Conservation (phyloP, 2,329 filamentous ascomycete species). For the Aaosphaeria pasadenensis region DNA sequence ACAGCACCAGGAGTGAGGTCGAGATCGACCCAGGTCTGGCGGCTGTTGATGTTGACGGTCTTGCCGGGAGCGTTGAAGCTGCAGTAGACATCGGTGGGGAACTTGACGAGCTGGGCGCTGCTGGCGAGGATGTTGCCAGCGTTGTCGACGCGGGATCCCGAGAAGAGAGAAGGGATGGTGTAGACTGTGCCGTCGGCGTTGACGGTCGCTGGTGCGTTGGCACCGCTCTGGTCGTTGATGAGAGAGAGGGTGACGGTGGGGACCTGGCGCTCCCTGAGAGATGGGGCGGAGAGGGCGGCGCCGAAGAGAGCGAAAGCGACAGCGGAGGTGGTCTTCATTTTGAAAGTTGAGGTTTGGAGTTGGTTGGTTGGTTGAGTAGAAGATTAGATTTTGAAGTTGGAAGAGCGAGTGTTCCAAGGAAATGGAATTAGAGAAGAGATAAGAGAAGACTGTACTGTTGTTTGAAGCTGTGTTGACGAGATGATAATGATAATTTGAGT, state of each 20-base stretch:
- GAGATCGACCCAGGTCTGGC: not conserved
- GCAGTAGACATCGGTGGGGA: constrained; percentile 4
- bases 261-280: not conserved
- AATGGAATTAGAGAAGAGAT: not conserved
- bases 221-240: constrained; percentile 10
- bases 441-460: not conserved
- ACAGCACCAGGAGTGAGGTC: not conserved
- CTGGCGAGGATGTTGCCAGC: constrained; percentile 6
- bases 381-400: not conserved
- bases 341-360: constrained; percentile 1
- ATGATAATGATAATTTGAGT: not conserved
- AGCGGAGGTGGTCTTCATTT: constrained; percentile 8
- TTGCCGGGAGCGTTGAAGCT: constrained; percentile 1
- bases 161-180: constrained; percentile 7
- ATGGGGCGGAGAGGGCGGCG: constrained; percentile 4
- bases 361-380: not conserved
- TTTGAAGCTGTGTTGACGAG: not conserved
- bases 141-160: constrained; percentile 5
- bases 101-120: constrained; percentile 6
- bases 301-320: constrained; percentile 5
- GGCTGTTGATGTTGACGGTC: not conserved
- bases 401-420: not conserved
- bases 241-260: constrained; percentile 3
- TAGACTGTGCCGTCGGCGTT: constrained; percentile 4
- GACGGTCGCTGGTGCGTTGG: constrained; percentile 6